Conservation (phyloP, 75 land plant species). For the Cupressus sempervirens region DNA sequence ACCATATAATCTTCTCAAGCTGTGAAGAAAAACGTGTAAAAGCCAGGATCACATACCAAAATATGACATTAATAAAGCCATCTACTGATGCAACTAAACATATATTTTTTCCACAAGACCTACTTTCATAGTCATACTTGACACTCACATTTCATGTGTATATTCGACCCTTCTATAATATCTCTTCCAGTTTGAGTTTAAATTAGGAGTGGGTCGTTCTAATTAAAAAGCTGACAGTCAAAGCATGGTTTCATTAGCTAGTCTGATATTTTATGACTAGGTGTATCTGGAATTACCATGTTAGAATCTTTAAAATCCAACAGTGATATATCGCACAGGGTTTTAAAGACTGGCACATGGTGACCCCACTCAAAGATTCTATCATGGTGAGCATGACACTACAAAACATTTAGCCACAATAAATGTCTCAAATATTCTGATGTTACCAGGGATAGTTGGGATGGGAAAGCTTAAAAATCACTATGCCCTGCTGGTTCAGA, state of each 20-base stretch:
- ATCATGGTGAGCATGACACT: neutral
- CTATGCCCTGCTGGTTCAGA: neutral
- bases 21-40: neutral
- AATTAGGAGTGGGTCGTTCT: neutral
- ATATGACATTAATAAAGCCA: neutral
- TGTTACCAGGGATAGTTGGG: neutral
- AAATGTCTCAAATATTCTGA: neutral
- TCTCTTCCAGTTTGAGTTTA: neutral
- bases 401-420: neutral
- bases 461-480: neutral
- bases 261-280: neutral
- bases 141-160: neutral
- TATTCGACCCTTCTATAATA: neutral
- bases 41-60: neutral
- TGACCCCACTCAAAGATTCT: too few relatives aligned
- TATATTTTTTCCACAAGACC: too few relatives aligned
- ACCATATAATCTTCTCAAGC: neutral
- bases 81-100: too few relatives aligned
- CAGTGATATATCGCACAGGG: neutral
- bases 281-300: neutral
- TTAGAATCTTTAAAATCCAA: neutral
- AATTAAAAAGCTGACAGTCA: neutral
- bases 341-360: neutral
- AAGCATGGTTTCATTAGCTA: neutral
- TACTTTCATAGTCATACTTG: neutral